Evolutionary conservation across 148 eudicot species (phyloP).

Genomic region (Arbutus unedo): DNA sequence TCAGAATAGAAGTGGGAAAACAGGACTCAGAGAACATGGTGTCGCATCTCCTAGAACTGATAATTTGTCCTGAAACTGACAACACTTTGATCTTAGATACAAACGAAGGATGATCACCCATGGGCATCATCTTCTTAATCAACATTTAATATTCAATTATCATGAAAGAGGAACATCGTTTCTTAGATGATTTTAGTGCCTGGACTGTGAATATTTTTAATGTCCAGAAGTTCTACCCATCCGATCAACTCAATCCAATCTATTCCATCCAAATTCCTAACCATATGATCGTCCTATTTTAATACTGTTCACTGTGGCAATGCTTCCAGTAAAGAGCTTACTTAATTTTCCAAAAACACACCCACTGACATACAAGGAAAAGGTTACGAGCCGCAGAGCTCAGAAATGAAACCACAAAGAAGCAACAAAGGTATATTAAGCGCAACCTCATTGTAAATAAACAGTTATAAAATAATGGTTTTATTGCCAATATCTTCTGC

Average conservation of each 20-base stretch:
- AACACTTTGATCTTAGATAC: background rate
- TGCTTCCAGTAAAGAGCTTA: background rate
- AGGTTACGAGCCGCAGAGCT: too few species aligned
- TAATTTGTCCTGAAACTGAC: background rate
- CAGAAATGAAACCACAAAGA: too few species aligned
- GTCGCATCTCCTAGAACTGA: background rate
- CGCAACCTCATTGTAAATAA: too few species aligned
- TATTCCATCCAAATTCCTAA: background rate
- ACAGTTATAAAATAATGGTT: too few species aligned
- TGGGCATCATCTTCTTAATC: background rate
- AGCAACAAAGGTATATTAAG: too few species aligned
- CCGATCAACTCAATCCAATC: background rate
- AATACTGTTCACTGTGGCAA: background rate
- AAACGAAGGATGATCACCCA: background rate
- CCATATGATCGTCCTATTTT: background rate
- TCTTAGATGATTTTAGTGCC: background rate
- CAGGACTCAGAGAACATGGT: background rate
- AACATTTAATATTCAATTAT: background rate
- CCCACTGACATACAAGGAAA: too few species aligned
- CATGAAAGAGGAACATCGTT: background rate
- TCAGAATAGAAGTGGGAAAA: background rate
- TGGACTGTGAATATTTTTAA: background rate
- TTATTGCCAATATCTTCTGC: too few species aligned
- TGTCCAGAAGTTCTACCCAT: background rate
- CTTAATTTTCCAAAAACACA: background rate